Base-by-base conservation (phyloP, 352 stramenopile genomes). In the Phytopythium sindhum region DNA sequence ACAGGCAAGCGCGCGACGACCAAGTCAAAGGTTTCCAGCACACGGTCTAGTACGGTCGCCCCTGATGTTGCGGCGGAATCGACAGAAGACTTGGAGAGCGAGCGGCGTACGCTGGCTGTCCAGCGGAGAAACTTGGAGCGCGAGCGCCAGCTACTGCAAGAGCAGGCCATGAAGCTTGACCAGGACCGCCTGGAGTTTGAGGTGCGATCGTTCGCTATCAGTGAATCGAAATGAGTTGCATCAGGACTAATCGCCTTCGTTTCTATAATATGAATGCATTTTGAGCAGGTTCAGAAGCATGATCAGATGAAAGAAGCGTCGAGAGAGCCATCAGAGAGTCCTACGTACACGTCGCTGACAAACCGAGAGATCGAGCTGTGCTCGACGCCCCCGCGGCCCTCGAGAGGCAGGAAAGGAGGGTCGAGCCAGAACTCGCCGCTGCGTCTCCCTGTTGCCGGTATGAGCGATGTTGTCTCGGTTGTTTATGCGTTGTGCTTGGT, bases 101-200 rank as follows among this genome's bases (percentile, higher is more conserved):
- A 86, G 48, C 75, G 75, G 24, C 60, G 51, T 50, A 72, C 71
- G 15, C 31, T 88, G n/a, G 65, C 62, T 45, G 35, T 68, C 17
- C 63, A 74, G 56, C 73, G 65, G 4, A 59, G 70, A 35, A 77
- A 86, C 23, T 24, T 86, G 23, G 75, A 82, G 47, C 73, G 72
- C 10, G 79, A 88, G 54, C 68, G 79, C 26, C 60, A 67, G 57
- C 52, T 83, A 17, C 65, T 88, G 58, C 70, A 77, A 41, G 71
- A 81, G n/a, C 74, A 81, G 65, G 77, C 79, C 19, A 57, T 75
- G 56, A 80, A 82, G 67, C 73, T 88, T 26, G 79, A 88, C 59
- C 75, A 88, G n/a, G 79, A 88, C 57, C 77, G 77, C 8, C 73
- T 88, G 50, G 74, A 71, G 21, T 84, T 88, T 55, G 79, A 88